Conservation (phyloP, 768 basidiomycete species). For the Lentinula boryana region DNA sequence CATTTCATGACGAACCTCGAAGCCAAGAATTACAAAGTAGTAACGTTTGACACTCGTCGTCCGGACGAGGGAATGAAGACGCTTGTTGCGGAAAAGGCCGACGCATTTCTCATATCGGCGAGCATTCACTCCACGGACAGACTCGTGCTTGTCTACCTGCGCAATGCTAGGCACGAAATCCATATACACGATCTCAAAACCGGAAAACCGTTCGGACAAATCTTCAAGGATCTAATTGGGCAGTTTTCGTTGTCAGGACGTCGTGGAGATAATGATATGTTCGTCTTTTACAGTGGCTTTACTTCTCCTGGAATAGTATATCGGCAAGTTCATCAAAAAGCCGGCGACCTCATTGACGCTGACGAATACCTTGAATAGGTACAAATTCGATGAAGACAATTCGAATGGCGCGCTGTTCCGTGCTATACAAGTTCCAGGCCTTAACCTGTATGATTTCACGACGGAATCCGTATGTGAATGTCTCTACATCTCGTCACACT, state of each 20-base stretch:
- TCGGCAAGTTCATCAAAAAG: not conserved
- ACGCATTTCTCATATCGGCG: conserved; percentile 1
- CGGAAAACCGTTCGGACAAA: not conserved
- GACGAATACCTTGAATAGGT: not conserved
- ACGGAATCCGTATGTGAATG: conserved; percentile 1
- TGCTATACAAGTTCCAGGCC: not conserved
- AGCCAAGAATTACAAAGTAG: not conserved
- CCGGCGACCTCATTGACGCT: not conserved
- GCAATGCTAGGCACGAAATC: conserved; percentile 1
- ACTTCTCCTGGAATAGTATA: conserved; percentile 1
- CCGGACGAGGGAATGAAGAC: not conserved
- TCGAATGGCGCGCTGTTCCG: not conserved
- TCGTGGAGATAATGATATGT: conserved; percentile 1
- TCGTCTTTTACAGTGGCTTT: not conserved
- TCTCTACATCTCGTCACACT: too few relatives aligned
- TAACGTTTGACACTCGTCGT: not conserved
- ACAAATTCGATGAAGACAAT: not conserved
- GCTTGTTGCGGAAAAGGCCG: not conserved
- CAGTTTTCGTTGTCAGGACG: conserved; percentile 1
- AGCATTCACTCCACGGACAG: not conserved
- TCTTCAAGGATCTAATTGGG: not conserved
- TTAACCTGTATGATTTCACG: not conserved
- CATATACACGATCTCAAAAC: not conserved
- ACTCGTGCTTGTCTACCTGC: conserved; percentile 1
- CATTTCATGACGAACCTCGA: conserved; percentile 2